Evolutionary conservation across 2,329 filamentous ascomycete species (phyloP).

Genomic region (Ceratocystis smalleyi): DNA sequence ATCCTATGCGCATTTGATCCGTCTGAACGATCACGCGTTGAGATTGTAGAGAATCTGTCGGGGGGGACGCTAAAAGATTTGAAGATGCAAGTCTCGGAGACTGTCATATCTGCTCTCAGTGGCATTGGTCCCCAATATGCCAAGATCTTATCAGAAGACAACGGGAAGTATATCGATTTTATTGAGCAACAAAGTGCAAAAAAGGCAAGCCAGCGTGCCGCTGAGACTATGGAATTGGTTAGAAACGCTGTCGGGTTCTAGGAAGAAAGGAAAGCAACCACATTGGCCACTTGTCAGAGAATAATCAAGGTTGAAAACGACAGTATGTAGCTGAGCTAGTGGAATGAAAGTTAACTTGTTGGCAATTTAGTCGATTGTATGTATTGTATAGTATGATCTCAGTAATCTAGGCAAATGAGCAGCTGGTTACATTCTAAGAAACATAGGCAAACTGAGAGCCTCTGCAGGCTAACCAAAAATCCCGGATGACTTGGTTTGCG

Average conservation of each 20-base stretch:
- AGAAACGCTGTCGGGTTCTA: constrained; percentile 36
- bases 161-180: constrained; percentile 38
- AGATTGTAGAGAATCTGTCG: constrained; percentile 28
- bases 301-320: too few relatives aligned
- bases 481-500: constrained; percentile 52
- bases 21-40: constrained; percentile 25
- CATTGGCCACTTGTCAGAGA: too few relatives aligned
- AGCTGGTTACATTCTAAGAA: not conserved
- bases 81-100: constrained; percentile 41
- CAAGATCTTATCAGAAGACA: constrained; percentile 32
- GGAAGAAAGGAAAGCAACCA: not conserved
- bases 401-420: not conserved
- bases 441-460: constrained; percentile 38
- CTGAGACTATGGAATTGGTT: constrained; percentile 40
- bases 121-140: constrained; percentile 43
- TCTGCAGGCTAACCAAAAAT: constrained; percentile 58
- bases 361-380: too few relatives aligned
- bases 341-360: too few relatives aligned
- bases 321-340: too few relatives aligned
- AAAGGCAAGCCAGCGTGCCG: constrained; percentile 47
- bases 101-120: constrained; percentile 37
- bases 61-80: constrained; percentile 27
- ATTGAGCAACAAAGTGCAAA: constrained; percentile 43
- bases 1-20: constrained; percentile 56
- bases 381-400: too few relatives aligned